phyloP scores from a whole-genome alignment of 2,329 filamentous ascomycete species.

The Alternaria brassicicola region DNA sequence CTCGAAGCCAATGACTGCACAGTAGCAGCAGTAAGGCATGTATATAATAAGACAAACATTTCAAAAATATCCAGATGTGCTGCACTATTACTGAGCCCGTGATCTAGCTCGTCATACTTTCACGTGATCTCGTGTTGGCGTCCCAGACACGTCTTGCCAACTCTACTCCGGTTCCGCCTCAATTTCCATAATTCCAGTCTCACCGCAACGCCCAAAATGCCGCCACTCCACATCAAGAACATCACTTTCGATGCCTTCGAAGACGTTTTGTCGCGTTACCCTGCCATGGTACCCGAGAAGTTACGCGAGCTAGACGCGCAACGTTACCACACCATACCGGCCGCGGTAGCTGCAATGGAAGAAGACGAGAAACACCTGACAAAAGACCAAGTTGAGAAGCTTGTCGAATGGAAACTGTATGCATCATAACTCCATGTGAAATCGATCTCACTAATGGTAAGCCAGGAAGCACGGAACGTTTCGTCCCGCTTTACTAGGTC shows the following conservation, averaged over 20 bases:
- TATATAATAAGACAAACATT: not conserved
- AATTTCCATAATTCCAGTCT: not conserved
- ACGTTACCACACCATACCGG: slow-evolving; percentile 41
- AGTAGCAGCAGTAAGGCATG: not conserved
- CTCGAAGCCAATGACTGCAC: not conserved
- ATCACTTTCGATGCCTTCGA: slow-evolving; percentile 31
- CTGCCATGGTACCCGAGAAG: slow-evolving; percentile 31
- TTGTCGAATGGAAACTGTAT: slow-evolving; percentile 52
- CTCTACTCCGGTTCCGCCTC: not conserved
- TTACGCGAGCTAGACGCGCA: slow-evolving; percentile 40
- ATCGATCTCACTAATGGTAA: not conserved
- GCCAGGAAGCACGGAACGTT: slow-evolving; percentile 58
- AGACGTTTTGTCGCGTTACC: slow-evolving; percentile 33
- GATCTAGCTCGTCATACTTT: not conserved
- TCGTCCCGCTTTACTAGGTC: slow-evolving; percentile 53
- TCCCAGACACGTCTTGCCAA: not conserved
- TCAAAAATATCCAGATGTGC: not conserved
- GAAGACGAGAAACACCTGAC: slow-evolving; percentile 20
- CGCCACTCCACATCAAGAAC: slow-evolving; percentile 11
- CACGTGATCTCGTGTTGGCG: slow-evolving; percentile 13
- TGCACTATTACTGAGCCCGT: not conserved
- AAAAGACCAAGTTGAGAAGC: slow-evolving; percentile 39
- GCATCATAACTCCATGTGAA: not conserved
- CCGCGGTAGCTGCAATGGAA: slow-evolving; percentile 21
- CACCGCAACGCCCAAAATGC: slow-evolving; percentile 10